Percentiles rank a stretch among this genome's conserved stretches.
Conservation (phyloP, 169 alveolate species). For the Toxoplasma gondii region DNA sequence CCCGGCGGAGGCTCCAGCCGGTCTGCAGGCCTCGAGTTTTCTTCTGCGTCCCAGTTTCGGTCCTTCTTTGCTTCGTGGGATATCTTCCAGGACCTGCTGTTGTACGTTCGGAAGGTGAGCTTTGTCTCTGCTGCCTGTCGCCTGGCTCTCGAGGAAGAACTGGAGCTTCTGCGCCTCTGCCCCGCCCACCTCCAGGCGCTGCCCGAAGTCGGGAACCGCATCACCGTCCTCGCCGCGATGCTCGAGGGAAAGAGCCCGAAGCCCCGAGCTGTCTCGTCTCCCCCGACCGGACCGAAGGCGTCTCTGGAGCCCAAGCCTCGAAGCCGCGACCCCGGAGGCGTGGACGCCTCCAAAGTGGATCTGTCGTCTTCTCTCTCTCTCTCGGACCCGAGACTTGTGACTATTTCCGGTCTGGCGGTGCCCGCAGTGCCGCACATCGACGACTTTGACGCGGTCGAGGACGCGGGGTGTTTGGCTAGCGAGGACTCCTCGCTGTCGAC, state of each 20-base stretch:
- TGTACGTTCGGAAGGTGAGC: conserved; percentile 53
- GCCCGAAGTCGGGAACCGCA: conserved; percentile 71
- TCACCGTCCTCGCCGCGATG: conserved; percentile 60
- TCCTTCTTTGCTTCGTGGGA: conserved; percentile 65
- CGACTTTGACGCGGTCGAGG: conserved; percentile 70
- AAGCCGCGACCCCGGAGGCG: background rate
- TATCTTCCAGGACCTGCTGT: conserved; percentile 62
- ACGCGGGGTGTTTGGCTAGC: background rate
- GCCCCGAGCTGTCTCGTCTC: conserved; percentile 5
- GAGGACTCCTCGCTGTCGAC: background rate
- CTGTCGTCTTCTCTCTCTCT: background rate
- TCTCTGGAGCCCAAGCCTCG: background rate
- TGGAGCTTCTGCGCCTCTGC: conserved; percentile 68
- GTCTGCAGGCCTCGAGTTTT: background rate
- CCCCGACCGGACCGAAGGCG: background rate
- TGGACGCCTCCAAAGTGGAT: background rate
- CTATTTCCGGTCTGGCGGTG: background rate
- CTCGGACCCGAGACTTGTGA: background rate
- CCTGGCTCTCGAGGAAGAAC: conserved; percentile 71
- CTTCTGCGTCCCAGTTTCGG: background rate
- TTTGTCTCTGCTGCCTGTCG: conserved; percentile 73
- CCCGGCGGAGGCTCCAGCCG: background rate
- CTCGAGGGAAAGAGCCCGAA: background rate
- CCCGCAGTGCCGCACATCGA: conserved; percentile 72
- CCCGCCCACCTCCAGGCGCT: conserved; percentile 59